These are phyloP conservation scores for Apiospora malaysiana DNA, from an alignment of 2,329 filamentous ascomycete species.

Conservation along the genomic window DNA sequence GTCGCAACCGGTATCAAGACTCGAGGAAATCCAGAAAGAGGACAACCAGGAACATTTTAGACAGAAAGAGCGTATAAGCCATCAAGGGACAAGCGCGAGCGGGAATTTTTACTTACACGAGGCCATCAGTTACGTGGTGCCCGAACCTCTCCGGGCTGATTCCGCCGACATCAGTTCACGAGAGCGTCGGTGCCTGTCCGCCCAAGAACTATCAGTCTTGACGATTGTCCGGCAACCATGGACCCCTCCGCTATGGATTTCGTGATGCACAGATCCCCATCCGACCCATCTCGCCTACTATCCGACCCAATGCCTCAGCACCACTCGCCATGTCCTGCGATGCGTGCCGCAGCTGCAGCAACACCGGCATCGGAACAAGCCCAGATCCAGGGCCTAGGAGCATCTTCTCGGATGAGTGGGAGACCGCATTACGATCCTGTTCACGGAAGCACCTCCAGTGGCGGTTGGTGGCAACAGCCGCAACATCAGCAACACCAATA, in stretches of 20 bases:
- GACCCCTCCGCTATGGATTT: constrained; percentile 39
- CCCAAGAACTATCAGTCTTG: constrained; percentile 26
- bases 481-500: constrained; percentile 14
- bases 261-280: constrained; percentile 31
- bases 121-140: neutral
- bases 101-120: constrained; percentile 19
- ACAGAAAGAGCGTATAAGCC: neutral
- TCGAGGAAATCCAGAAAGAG: neutral
- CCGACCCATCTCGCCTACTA: constrained; percentile 29
- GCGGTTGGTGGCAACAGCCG: constrained; percentile 22
- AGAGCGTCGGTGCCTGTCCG: constrained; percentile 27
- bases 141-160: neutral
- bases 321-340: constrained; percentile 36
- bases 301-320: constrained; percentile 29
- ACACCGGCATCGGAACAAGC: constrained; percentile 32
- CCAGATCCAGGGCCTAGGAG: constrained; percentile 29
- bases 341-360: constrained; percentile 34
- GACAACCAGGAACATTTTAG: neutral
- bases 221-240: constrained; percentile 22
- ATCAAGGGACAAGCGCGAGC: constrained; percentile 20
- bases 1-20: neutral
- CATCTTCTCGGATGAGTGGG: constrained; percentile 28
- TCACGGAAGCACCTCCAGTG: constrained; percentile 24
- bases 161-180: constrained; percentile 5
- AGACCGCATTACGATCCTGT: constrained; percentile 34